Percentiles rank a stretch among this genome's conserved stretches.
Evolutionary conservation across 2,329 filamentous ascomycete genomes (phyloP).

Genomic region (Cyphellophora attinorum): DNA sequence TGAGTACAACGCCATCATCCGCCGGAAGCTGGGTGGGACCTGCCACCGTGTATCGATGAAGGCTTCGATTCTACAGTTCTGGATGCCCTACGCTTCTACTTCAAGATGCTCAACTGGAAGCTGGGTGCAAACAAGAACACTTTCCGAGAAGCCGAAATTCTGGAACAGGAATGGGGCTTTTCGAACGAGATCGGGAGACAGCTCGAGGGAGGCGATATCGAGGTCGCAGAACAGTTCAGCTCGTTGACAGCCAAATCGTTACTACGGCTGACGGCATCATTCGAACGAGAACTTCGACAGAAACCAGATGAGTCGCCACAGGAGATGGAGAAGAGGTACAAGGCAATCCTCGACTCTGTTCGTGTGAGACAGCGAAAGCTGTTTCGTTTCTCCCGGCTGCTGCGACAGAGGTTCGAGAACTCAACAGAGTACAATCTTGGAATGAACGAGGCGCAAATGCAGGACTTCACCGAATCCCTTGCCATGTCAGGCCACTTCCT

Average conservation of each 20-base stretch:
- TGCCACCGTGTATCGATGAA: constrained; percentile 93
- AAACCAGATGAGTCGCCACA: constrained; percentile 72
- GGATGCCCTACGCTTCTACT: constrained; percentile 93
- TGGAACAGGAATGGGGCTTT: constrained; percentile 97
- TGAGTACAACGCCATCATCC: constrained; percentile 77
- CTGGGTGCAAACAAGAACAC: constrained; percentile 96
- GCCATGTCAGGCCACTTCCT: constrained; percentile 79
- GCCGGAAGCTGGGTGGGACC: constrained; percentile 84
- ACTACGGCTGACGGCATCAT: constrained; percentile 76
- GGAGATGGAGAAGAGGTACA: constrained; percentile 96
- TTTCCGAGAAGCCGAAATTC: constrained; percentile 94
- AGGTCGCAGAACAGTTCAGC: constrained; percentile 92
- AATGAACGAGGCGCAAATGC: constrained; percentile 57
- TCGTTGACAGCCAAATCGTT: constrained; percentile 88
- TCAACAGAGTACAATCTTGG: constrained; percentile 89
- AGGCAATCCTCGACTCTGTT: constrained; percentile 88
- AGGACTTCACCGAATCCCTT: constrained; percentile 71
- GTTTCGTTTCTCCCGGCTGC: constrained; percentile 83
- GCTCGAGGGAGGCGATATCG: constrained; percentile 86
- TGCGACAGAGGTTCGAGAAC: constrained; percentile 93
- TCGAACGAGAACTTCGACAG: constrained; percentile 80
- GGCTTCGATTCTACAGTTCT: constrained; percentile 87
- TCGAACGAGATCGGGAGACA: constrained; percentile 87
- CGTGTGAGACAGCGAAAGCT: constrained; percentile 92
- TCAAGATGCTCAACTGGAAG: constrained; percentile 98